phyloP scores from a whole-genome alignment of 306 rosid genomes.

The Inga oerstediana region DNA sequence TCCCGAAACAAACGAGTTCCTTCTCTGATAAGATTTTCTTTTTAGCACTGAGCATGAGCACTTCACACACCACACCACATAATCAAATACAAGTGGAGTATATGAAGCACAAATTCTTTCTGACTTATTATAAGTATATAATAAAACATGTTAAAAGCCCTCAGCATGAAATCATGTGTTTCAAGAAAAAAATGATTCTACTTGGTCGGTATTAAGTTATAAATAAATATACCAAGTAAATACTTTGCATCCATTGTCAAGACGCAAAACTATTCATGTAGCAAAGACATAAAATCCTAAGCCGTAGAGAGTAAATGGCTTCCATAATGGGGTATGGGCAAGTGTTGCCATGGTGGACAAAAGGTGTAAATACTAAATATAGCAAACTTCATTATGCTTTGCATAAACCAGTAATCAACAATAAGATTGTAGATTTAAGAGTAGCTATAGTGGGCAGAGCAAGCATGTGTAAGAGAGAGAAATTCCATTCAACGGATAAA shows the following conservation, averaged over 20 bases:
- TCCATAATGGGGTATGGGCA: background rate
- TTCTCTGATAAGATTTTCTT: background rate
- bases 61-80: background rate
- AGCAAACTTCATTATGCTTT: background rate
- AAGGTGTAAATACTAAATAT: background rate
- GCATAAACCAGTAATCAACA: background rate
- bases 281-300: background rate
- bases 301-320: background rate
- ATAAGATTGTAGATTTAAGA: conserved; percentile 14
- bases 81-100: background rate
- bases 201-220: background rate
- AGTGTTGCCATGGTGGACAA: background rate
- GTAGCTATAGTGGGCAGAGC: background rate
- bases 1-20: background rate
- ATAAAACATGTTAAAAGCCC: background rate
- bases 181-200: background rate
- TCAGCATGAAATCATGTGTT: background rate
- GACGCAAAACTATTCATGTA: background rate
- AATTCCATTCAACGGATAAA: background rate
- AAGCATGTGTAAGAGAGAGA: too few species aligned
- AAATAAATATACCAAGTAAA: background rate
- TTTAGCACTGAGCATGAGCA: background rate
- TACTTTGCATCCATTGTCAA: background rate
- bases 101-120: background rate
- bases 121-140: background rate